Evolutionary conservation across 768 basidiomycete species (phyloP).

Genomic region (Glaciozyma antarctica): DNA sequence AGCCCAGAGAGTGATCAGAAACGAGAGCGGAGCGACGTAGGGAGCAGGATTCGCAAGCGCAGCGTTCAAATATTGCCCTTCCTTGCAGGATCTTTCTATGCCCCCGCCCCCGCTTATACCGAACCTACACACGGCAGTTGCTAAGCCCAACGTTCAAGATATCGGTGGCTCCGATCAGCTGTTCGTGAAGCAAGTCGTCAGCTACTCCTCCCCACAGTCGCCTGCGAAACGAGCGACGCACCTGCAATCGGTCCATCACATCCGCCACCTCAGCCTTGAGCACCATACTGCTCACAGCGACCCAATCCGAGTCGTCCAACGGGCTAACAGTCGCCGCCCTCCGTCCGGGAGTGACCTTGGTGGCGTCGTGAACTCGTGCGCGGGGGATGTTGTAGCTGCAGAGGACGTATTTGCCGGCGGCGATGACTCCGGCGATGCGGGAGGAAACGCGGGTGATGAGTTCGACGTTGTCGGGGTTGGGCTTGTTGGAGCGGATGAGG

Average conservation of each 20-base stretch:
- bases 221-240: neutral
- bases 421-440: slow-evolving; percentile 85
- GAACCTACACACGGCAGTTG: slow-evolving; percentile 73
- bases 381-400: slow-evolving; percentile 88
- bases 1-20: too few species aligned
- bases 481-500: slow-evolving; percentile 60
- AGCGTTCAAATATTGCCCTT: neutral
- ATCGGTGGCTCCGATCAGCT: slow-evolving; percentile 71
- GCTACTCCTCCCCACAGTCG: neutral
- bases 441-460: slow-evolving; percentile 71
- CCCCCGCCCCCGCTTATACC: neutral
- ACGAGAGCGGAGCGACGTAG: neutral
- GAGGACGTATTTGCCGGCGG: slow-evolving; percentile 66
- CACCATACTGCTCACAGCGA: slow-evolving; percentile 52
- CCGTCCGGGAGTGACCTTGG: slow-evolving; percentile 72
- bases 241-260: slow-evolving; percentile 79
- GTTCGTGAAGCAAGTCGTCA: neutral
- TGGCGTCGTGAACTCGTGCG: slow-evolving; percentile 53
- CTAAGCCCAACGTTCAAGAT: slow-evolving; percentile 78
- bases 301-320: slow-evolving; percentile 75
- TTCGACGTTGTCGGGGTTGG: slow-evolving; percentile 51
- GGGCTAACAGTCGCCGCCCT: slow-evolving; percentile 73
- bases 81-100: neutral
- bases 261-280: slow-evolving; percentile 48
- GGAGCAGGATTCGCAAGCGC: neutral